Evolutionary conservation across 495 filamentous ascomycete species (phyloP), one percentile per base, ranked within the genome.

Genomic region (Parathielavia appendiculata): DNA sequence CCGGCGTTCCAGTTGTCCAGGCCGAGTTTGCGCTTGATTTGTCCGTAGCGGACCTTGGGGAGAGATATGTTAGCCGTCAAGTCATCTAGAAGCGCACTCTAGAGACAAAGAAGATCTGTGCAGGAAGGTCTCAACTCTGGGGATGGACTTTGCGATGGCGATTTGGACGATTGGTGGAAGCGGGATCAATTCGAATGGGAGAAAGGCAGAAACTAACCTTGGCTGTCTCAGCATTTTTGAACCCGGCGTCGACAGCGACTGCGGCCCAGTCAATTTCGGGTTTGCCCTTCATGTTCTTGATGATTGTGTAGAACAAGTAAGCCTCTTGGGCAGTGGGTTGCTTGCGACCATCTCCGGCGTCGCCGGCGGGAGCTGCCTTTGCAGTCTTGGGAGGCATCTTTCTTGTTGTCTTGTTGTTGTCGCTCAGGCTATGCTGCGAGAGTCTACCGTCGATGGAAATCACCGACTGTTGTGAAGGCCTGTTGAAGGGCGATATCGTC

Each of bases 21-120:
- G 8, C 61, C 60, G 0, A 67, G 63, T 57, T 69, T 68, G 55
- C 64, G 62, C 53, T 57, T 65, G 44, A 71, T 57, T 48, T 71
- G 68, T 23, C 66, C 64, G 16, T 61, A 71, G 44, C 68, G 68
- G 23, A 69, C 66, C 68, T 70, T 5, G 22, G 22, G 13, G 12
- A 13, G n/a, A n/a, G n/a, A n/a, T n/a, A n/a, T n/a, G n/a, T n/a
- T n/a, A n/a, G n/a, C n/a, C n/a, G n/a, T n/a, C n/a, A n/a, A n/a
- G n/a, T n/a, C n/a, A n/a, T n/a, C n/a, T n/a, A n/a, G n/a, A n/a
- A n/a, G n/a, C n/a, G n/a, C n/a, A n/a, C n/a, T n/a, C n/a, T n/a
- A n/a, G n/a, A n/a, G n/a, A n/a, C n/a, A n/a, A n/a, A n/a, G n/a
- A n/a, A n/a, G n/a, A n/a, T n/a, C n/a, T n/a, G n/a, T n/a, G n/a